phyloP scores from a whole-genome alignment of 306 rosid species.

The Senna siamea region DNA sequence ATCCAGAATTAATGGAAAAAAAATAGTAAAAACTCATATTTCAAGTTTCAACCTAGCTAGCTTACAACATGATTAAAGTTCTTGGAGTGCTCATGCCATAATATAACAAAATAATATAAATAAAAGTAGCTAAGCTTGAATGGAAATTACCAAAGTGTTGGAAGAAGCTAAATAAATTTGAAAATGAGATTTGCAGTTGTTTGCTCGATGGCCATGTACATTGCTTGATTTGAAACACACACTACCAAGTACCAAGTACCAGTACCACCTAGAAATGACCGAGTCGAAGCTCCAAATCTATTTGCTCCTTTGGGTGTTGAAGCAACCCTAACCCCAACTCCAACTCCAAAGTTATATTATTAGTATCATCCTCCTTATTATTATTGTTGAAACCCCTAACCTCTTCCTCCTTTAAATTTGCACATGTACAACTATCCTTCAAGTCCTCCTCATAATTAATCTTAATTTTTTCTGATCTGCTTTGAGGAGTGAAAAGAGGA shows the following conservation, averaged over 20 bases:
- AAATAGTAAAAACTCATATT: constrained; percentile 8
- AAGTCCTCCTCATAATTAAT: constrained; percentile 32
- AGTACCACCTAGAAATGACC: constrained; percentile 44
- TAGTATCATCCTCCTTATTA: constrained; percentile 34
- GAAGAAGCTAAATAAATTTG: constrained; percentile 31
- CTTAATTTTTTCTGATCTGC: constrained; percentile 15
- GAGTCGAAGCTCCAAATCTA: constrained; percentile 92
- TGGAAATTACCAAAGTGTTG: constrained; percentile 22
- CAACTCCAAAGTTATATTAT: constrained; percentile 38
- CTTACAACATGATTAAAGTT: constrained; percentile 18
- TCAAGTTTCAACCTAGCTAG: constrained; percentile 33
- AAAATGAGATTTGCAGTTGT: constrained; percentile 7
- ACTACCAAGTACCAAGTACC: neutral
- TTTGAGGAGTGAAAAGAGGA: no score
- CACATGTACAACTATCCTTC: constrained; percentile 19
- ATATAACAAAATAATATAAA: constrained; percentile 18
- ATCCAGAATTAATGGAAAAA: constrained; percentile 33
- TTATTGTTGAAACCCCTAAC: constrained; percentile 45
- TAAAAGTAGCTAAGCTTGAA: constrained; percentile 18
- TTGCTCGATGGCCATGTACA: no score
- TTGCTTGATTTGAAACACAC: constrained; percentile 28
- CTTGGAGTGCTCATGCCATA: constrained; percentile 24
- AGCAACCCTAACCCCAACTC: constrained; percentile 64
- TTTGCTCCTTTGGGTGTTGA: constrained; percentile 56
- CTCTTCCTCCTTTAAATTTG: constrained; percentile 25